Conservation (phyloP, 192 early-diverging fungal species). For the Coemansia sp. region DNA sequence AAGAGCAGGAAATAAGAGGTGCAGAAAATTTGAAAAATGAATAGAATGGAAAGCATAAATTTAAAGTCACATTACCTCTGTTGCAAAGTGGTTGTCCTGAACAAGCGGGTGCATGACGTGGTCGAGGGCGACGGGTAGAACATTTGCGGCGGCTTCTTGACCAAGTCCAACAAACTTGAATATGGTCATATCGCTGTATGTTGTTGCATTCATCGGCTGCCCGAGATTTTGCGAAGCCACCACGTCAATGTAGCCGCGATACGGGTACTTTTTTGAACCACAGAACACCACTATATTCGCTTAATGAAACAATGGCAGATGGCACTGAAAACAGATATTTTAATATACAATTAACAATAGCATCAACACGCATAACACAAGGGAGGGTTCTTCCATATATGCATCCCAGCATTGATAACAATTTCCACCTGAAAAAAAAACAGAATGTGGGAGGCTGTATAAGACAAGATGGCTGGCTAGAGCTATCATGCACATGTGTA, state of each 20-base stretch:
- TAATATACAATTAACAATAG: not conserved
- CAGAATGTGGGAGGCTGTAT: not conserved
- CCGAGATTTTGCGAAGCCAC: conserved; percentile 71
- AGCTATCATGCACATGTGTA: not conserved
- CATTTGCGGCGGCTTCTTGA: conserved; percentile 68
- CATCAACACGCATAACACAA: not conserved
- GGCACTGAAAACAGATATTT: not conserved
- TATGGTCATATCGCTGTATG: conserved; percentile 63
- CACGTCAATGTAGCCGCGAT: conserved; percentile 75
- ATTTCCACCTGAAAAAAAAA: not conserved
- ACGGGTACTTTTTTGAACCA: conserved; percentile 68
- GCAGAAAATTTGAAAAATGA: not conserved
- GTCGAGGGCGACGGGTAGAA: conserved; percentile 78
- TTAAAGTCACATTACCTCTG: conserved; percentile 61
- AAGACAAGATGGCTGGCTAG: not conserved
- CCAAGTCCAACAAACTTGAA: conserved; percentile 72
- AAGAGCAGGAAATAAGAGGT: not conserved
- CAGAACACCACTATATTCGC: conserved; percentile 73
- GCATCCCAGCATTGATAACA: not conserved
- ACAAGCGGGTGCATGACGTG: conserved; percentile 79
- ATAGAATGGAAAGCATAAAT: not conserved
- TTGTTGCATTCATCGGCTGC: conserved; percentile 72
- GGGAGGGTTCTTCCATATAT: not conserved
- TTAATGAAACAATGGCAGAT: not conserved
- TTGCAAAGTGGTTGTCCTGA: conserved; percentile 71